These are phyloP conservation scores for Nothophytophthora sp. DNA, from an alignment of 352 stramenopile species.

Conservation along the genomic window DNA sequence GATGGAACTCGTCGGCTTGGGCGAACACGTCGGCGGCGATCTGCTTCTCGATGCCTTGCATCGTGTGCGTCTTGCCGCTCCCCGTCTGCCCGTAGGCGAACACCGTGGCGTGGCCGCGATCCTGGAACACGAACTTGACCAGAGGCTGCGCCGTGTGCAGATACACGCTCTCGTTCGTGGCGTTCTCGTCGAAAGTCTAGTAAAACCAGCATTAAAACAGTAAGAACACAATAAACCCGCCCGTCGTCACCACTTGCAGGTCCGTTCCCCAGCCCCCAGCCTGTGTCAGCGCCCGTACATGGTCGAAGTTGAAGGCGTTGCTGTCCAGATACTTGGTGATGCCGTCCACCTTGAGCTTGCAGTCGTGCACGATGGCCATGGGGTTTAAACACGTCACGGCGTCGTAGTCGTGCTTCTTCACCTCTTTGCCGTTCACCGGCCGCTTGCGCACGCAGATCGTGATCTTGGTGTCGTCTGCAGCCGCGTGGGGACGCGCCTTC, in stretches of 20 bases:
- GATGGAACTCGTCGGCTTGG: slow-evolving; percentile 61
- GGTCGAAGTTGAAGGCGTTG: slow-evolving; percentile 93
- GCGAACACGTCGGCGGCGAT: slow-evolving; percentile 79
- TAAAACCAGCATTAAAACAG: slow-evolving; percentile 3
- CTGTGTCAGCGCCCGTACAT: no score
- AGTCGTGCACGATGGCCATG: slow-evolving; percentile 95
- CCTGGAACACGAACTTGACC: slow-evolving; percentile 93
- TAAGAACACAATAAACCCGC: neutral
- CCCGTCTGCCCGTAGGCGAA: slow-evolving; percentile 97
- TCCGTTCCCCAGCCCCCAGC: neutral
- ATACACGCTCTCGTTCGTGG: slow-evolving; percentile 95
- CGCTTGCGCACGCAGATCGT: slow-evolving; percentile 97
- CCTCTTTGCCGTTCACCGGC: slow-evolving; percentile 92
- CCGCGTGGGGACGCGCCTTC: slow-evolving; percentile 45
- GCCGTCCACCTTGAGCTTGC: slow-evolving; percentile 97
- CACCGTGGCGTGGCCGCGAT: slow-evolving; percentile 93
- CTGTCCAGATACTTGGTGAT: slow-evolving; percentile 99
- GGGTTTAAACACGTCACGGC: slow-evolving; percentile 96
- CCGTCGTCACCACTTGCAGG: no score
- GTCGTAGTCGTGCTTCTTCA: slow-evolving; percentile 95
- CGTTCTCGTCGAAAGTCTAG: slow-evolving; percentile 94
- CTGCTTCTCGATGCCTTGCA: slow-evolving; percentile 89
- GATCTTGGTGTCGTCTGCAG: slow-evolving; percentile 86
- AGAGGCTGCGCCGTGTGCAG: slow-evolving; percentile 90
- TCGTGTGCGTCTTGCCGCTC: slow-evolving; percentile 93